Evolutionary conservation across 768 basidiomycete species (phyloP), one percentile per base, ranked within the genome.

Genomic region (Kwoniella mangroviensis): DNA sequence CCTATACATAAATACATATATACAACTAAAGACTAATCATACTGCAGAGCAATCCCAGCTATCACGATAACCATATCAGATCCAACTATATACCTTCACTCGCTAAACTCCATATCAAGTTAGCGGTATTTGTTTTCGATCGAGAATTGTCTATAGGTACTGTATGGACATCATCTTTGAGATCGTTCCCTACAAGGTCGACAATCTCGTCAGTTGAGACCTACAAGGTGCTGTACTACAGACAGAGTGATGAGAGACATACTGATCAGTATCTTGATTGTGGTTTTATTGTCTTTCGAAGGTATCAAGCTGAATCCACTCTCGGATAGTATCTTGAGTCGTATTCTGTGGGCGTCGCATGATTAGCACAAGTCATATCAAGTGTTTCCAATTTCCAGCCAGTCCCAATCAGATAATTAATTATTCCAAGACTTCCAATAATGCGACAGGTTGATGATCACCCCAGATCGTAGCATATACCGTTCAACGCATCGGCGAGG

Each of bases 191-290:
- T 81, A 58, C 13, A 22, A 19, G 9, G 21, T 3, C 26, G 52
- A 49, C 40, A 61, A 59, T 52, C 9, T 24, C 24, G 43, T 60
- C 52, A 62, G 55, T 21, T 21, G 9, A 28, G 63, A n/a, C 10
- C 21, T 40, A 15, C 10, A 2, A 22, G 10, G 45, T 40, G 26
- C 13, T 22, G 40, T 22, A 24, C 6, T 7, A 57, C 11, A 13
- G 56, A 19, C 53, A 12, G 43, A 21, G 2, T 43, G 40, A 52
- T 22, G 19, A 62, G 12, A 26, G 2, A 76, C 79, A 63, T 42
- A 81, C 79, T 68, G 26, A 81, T 77, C 13, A 81, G 57, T 19
- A 81, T 57, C 55, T 79, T 81, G 34, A 34, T 24, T 22, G 71
- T 4, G 3, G 24, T 55, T 15, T 62, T 67, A 22, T 61, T 53